Evolutionary conservation across 1,284 basidiomycete species (phyloP).

Genomic region (Ganoderma lingzhi): DNA sequence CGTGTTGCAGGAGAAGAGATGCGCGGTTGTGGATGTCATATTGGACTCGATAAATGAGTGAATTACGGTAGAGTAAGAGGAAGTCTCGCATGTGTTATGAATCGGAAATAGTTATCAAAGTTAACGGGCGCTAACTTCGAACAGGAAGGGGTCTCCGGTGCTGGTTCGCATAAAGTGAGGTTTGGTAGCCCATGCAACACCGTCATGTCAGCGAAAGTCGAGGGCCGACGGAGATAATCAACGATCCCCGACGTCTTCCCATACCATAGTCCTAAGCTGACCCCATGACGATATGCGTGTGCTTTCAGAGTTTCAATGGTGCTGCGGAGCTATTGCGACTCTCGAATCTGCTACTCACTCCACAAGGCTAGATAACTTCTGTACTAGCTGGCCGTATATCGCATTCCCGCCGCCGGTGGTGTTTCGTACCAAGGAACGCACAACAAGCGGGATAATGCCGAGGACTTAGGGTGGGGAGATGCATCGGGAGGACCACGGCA

Average conservation of each 20-base stretch:
- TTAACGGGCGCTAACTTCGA: not conserved
- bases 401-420: no score
- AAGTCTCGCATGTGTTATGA: not conserved
- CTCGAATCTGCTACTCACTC: not conserved
- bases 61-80: not conserved
- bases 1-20: slow-evolving; percentile 62
- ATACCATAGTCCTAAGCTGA: not conserved
- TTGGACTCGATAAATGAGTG: not conserved
- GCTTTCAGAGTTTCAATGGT: not conserved
- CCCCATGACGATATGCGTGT: not conserved
- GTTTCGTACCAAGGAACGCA: not conserved
- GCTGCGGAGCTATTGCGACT: not conserved
- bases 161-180: no score
- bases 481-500: not conserved
- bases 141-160: not conserved
- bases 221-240: not conserved
- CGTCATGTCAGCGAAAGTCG: not conserved
- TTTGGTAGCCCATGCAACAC: no score
- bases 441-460: not conserved
- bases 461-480: not conserved
- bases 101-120: not conserved
- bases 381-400: no score
- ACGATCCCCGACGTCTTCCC: not conserved
- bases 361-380: not conserved
- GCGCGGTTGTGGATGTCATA: slow-evolving; percentile 62